Evolutionary conservation across 2,329 filamentous ascomycete species (phyloP).

Genomic region (Zasmidium citrigriseum): DNA sequence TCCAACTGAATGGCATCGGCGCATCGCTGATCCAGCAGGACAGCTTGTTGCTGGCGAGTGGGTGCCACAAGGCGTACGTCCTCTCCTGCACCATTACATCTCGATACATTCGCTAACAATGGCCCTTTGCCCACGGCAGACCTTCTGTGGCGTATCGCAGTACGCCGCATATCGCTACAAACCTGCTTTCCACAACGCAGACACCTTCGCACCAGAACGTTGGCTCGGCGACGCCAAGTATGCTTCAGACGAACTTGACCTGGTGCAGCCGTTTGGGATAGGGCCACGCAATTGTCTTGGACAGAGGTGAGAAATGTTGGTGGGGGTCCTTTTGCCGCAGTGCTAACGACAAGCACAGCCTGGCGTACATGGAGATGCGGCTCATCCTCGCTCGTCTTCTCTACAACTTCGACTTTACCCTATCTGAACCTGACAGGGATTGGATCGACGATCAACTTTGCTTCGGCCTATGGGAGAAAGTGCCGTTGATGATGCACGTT

Average conservation of each 20-base stretch:
- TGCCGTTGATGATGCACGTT: slow-evolving; percentile 19
- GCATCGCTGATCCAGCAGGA: slow-evolving; percentile 18
- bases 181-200: slow-evolving; percentile 26
- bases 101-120: neutral
- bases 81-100: neutral
- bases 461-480: slow-evolving; percentile 41
- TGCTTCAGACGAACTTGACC: slow-evolving; percentile 18
- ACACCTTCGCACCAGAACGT: slow-evolving; percentile 35
- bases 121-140: neutral
- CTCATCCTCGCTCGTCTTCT: slow-evolving; percentile 41
- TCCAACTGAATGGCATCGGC: slow-evolving; percentile 28
- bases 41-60: slow-evolving; percentile 9
- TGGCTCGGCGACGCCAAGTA: slow-evolving; percentile 37
- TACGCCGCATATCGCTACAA: slow-evolving; percentile 20
- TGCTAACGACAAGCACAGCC: neutral
- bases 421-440: slow-evolving; percentile 35
- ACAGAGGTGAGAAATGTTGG: slow-evolving; percentile 17
- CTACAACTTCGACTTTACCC: slow-evolving; percentile 40
- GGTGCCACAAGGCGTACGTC: slow-evolving; percentile 1
- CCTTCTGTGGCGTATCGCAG: slow-evolving; percentile 1
- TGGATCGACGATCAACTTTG: slow-evolving; percentile 38
- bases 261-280: slow-evolving; percentile 28
- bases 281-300: slow-evolving; percentile 38
- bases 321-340: neutral
- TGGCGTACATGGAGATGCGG: slow-evolving; percentile 42